phyloP scores from a whole-genome alignment of 345 rosid genomes.

The Eutrema yunnanense region DNA sequence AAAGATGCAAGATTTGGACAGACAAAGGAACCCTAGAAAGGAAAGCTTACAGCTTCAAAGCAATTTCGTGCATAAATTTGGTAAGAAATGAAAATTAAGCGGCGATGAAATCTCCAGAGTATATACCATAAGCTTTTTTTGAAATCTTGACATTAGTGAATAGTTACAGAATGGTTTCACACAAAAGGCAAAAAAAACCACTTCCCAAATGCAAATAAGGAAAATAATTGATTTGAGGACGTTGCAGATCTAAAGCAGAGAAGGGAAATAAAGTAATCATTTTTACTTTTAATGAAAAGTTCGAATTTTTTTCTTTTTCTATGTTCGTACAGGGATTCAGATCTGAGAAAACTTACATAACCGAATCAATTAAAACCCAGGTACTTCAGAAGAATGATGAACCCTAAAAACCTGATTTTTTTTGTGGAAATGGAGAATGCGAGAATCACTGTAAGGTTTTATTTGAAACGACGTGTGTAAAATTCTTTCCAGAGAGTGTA shows the following conservation, averaged over 20 bases:
- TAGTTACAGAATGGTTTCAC: neutral
- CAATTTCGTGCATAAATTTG: neutral
- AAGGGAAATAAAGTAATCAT: conserved; percentile 31
- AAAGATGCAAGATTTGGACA: conserved; percentile 21
- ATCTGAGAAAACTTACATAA: conserved; percentile 61
- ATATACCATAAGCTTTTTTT: conserved; percentile 9
- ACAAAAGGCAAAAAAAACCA: conserved; percentile 1
- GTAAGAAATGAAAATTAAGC: neutral
- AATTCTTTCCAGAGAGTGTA: neutral
- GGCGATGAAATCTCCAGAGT: neutral
- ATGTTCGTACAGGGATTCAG: conserved; percentile 37
- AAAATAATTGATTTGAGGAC: conserved; percentile 21
- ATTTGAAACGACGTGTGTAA: conserved; percentile 12
- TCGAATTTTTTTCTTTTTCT: neutral
- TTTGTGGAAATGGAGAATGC: conserved; percentile 11
- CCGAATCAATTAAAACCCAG: conserved; percentile 32
- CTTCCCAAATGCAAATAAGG: conserved; percentile 16
- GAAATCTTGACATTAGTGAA: conserved; percentile 1
- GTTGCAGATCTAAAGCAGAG: conserved; percentile 27
- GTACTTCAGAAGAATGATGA: conserved; percentile 18
- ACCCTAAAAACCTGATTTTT: conserved; percentile 6
- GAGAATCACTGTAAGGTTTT: conserved; percentile 8
- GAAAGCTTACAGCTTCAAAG: neutral
- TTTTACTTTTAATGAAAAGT: neutral
- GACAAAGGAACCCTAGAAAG: conserved; percentile 9